Conservation (phyloP, 2,329 filamentous ascomycete species). For the Sporothrix dimorphospora region DNA sequence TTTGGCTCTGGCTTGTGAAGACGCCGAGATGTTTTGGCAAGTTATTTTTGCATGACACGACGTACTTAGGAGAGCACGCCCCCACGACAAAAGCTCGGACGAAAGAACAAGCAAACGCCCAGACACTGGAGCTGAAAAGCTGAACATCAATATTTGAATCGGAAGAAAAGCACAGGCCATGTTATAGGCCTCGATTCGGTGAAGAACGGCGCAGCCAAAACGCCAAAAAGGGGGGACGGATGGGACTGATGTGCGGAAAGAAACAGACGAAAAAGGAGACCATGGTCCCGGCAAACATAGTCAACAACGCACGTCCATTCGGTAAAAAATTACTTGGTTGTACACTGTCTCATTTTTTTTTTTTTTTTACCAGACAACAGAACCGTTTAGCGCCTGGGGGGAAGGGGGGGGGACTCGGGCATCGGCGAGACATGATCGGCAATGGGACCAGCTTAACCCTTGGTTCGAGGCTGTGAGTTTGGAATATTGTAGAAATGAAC, state of each 20-base stretch:
- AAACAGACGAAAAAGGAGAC: not conserved
- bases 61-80: not conserved
- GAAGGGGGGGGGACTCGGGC: not conserved
- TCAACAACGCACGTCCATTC: slow-evolving; percentile 4
- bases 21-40: not conserved
- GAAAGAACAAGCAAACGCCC: not conserved
- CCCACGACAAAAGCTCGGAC: slow-evolving; percentile 7
- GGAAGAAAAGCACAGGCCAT: slow-evolving; percentile 15
- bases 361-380: not conserved
- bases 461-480: not conserved
- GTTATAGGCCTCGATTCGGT: slow-evolving; percentile 1
- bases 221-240: not conserved
- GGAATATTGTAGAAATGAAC: not conserved
- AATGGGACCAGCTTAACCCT: not conserved
- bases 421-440: slow-evolving; percentile 24
- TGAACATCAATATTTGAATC: not conserved
- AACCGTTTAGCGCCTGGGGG: not conserved
- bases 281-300: slow-evolving; percentile 6
- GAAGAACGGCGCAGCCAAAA: not conserved
- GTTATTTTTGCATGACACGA: not conserved
- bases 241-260: not conserved
- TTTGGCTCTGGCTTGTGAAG: slow-evolving; percentile 19
- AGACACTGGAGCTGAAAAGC: not conserved
- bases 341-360: not conserved
- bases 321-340: not conserved